phyloP scores from a whole-genome alignment of 768 basidiomycete genomes.

The Suillus subaureus region DNA sequence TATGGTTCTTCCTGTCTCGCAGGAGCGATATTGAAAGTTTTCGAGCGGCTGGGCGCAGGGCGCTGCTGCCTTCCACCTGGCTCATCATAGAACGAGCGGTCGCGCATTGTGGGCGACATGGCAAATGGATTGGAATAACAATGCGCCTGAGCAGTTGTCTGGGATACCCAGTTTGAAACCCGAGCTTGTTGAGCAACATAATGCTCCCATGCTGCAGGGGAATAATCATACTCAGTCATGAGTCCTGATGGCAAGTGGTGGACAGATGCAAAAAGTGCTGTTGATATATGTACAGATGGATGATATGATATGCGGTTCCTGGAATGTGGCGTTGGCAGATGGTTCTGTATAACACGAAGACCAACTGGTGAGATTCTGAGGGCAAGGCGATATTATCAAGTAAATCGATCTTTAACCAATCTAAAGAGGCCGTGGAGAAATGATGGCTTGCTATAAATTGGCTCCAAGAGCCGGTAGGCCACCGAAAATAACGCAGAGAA shows the following conservation, averaged over 20 bases:
- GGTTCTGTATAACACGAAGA: not conserved
- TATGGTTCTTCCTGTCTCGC: slow-evolving; percentile 23
- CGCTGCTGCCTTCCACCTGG: slow-evolving; percentile 6
- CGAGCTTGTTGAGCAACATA: slow-evolving; percentile 48
- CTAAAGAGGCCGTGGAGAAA: slow-evolving; percentile 8
- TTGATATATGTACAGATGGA: slow-evolving; percentile 21
- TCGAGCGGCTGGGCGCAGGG: slow-evolving; percentile 13
- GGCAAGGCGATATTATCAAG: slow-evolving; percentile 2
- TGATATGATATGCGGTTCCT: not conserved
- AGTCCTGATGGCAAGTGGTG: slow-evolving; percentile 10
- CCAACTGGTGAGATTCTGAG: slow-evolving; percentile 1
- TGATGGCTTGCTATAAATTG: slow-evolving; percentile 11
- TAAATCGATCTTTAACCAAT: slow-evolving; percentile 15
- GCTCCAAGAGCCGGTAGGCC: slow-evolving; percentile 6
- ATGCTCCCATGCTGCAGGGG: slow-evolving; percentile 53
- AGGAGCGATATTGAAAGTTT: not conserved
- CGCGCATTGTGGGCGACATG: slow-evolving; percentile 31
- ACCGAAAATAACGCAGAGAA: slow-evolving; percentile 3
- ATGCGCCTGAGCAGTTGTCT: slow-evolving; percentile 38
- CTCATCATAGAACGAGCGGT: slow-evolving; percentile 32
- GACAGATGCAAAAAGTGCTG: slow-evolving; percentile 11
- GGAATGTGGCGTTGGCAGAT: slow-evolving; percentile 7
- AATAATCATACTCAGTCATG: slow-evolving; percentile 68
- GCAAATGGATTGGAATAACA: slow-evolving; percentile 30
- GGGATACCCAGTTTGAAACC: slow-evolving; percentile 52